Base-by-base conservation (phyloP, 495 filamentous ascomycete species). In the Tricharina praecox region DNA sequence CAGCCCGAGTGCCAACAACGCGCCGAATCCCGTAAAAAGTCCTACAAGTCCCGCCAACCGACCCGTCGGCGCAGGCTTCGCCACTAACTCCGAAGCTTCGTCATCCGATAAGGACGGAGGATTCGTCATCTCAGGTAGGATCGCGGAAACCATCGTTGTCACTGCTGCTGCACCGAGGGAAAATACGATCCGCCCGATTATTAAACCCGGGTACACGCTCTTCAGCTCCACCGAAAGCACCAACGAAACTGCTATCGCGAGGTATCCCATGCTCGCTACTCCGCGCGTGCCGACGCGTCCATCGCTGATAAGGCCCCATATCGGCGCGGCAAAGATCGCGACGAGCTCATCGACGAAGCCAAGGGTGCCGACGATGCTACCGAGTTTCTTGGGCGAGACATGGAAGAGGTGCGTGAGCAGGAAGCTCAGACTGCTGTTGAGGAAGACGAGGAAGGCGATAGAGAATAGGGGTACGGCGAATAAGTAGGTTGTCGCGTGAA, bases 261-360 rank as follows among this genome's bases (percentile, higher is more conserved):
- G 59, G 58, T 93, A 97, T 3, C 90, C 92, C 16, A 77, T 54
- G 11, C 81, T 79, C 43, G 76, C 80, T 10, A 86, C 81, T 70
- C 78, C 69, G 49, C 88, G 71, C 45, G 94, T 86, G 34, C 90
- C 90, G 39, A 92, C 67, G 23, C 81, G 36, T 10, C 58, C 53
- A 65, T 99, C 90, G 19, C 81, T 87, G n/a, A 93, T 63, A 11
- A 93, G 68, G 4, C 90, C 90, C 92, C 92, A 96, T 23, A 81
- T 52, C 9, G 90, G 92, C 54, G 87, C 95, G 2, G 90, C 90
- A 20, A 86, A 70, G 47, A 99, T 70, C 3, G 84, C 90, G 23
- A 96, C 77, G 35, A 96, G 54, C 64, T 99, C 90, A 68, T 99
- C 90, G 1, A 80, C 87, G 64, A 99, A 96, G 25, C 90, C 90